These are phyloP conservation scores for Fermentozyma sake DNA, from an alignment of 1,139 yeast genomes.

Conservation along the genomic window DNA sequence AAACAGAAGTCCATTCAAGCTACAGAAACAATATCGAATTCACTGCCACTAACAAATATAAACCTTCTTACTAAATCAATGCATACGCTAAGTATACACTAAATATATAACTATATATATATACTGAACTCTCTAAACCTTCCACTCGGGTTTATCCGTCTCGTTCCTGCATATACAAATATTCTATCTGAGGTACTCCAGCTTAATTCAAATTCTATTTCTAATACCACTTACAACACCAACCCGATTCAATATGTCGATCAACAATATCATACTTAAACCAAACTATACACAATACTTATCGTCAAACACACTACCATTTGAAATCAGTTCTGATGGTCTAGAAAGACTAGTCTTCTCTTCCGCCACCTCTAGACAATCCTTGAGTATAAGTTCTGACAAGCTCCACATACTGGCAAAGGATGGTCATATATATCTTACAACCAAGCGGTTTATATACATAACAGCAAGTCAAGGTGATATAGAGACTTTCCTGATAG, in stretches of 20 bases:
- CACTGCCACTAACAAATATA: too few relatives aligned
- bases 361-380: slow-evolving; percentile 19
- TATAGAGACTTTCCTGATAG: slow-evolving; percentile 31
- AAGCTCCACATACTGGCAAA: slow-evolving; percentile 22
- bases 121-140: too few relatives aligned
- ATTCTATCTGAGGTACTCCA: too few relatives aligned
- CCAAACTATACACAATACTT: slow-evolving; percentile 16
- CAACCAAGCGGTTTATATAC: slow-evolving; percentile 32
- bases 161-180: too few relatives aligned
- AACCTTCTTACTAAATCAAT: too few relatives aligned
- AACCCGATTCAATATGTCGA: slow-evolving; percentile 21
- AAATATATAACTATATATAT: too few relatives aligned
- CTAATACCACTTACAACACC: too few relatives aligned
- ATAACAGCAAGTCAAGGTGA: slow-evolving; percentile 38
- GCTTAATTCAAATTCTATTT: too few relatives aligned
- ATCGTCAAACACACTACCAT: slow-evolving; percentile 18
- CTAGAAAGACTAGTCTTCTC: slow-evolving; percentile 11
- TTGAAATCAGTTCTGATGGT: slow-evolving; percentile 12
- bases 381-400: slow-evolving; percentile 10
- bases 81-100: too few relatives aligned
- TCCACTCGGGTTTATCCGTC: too few relatives aligned
- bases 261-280: slow-evolving; percentile 26
- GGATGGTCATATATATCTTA: slow-evolving; percentile 34
- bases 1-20: too few relatives aligned
- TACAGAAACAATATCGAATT: too few relatives aligned